A percentile compares a stretch with the other conserved stretches of the same genome.
phyloP scores from a whole-genome alignment of 257 asterid species.

The Petrea volubilis region DNA sequence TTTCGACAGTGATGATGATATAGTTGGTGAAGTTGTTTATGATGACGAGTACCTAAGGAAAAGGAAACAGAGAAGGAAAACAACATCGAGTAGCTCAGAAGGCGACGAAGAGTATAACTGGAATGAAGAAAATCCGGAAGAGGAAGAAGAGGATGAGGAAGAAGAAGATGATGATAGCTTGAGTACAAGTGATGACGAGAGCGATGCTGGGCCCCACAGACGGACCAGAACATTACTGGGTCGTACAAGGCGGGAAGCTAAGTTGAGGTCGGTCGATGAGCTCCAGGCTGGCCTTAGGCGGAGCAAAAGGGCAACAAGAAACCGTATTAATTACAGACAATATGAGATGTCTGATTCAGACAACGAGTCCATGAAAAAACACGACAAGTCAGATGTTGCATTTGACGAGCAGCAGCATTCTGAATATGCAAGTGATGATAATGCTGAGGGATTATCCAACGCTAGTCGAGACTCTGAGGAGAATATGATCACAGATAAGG shows the following conservation, averaged over 20 bases:
- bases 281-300: slow-evolving; percentile 81
- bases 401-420: slow-evolving; percentile 28
- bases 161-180: slow-evolving; percentile 65
- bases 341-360: slow-evolving; percentile 87
- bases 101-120: slow-evolving; percentile 82
- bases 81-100: slow-evolving; percentile 83
- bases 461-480: slow-evolving; percentile 61
- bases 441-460: slow-evolving; percentile 51
- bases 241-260: slow-evolving; percentile 74
- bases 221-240: slow-evolving; percentile 43
- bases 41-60: slow-evolving; percentile 81
- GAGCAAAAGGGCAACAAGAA: slow-evolving; percentile 82
- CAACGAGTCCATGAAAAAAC: slow-evolving; percentile 49
- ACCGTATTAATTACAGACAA: slow-evolving; percentile 68
- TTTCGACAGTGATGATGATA: slow-evolving; percentile 85
- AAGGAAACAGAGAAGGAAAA: slow-evolving; percentile 60
- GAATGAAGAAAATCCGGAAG: slow-evolving; percentile 78
- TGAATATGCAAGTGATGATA: slow-evolving; percentile 48
- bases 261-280: slow-evolving; percentile 60
- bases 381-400: slow-evolving; percentile 44
- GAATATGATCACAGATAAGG: slow-evolving; percentile 17
- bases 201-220: slow-evolving; percentile 40
- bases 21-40: slow-evolving; percentile 92
- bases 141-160: slow-evolving; percentile 88
- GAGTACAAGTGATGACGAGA: slow-evolving; percentile 67